These are phyloP conservation scores for Cystobasidium slooffiae DNA, from an alignment of 1,284 basidiomycete species.

Conservation along the genomic window DNA sequence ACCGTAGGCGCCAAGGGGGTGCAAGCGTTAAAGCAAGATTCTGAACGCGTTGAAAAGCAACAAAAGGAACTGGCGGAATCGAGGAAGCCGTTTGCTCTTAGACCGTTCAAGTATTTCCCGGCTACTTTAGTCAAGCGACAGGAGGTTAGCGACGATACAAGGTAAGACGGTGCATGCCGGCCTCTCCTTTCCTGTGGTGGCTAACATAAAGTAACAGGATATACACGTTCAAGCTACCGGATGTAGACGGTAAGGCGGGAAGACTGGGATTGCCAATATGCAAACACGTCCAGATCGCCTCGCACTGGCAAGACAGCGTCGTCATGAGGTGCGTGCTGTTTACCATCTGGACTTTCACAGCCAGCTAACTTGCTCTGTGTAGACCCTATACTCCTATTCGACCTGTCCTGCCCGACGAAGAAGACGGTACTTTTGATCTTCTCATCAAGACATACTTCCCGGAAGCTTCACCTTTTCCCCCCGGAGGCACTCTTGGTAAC, in stretches of 20 bases:
- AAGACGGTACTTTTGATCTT: conserved; percentile 49
- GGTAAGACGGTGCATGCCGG: background rate
- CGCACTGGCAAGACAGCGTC: conserved; percentile 33
- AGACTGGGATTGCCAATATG: conserved; percentile 46
- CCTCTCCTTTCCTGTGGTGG: background rate
- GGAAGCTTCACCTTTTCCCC: conserved; percentile 42
- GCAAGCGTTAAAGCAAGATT: conserved; percentile 45
- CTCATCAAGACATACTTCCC: conserved; percentile 49
- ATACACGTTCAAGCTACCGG: conserved; percentile 47
- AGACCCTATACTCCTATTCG: conserved; percentile 23
- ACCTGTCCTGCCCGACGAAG: conserved; percentile 46
- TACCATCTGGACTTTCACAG: background rate
- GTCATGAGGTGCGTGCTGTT: conserved; percentile 40
- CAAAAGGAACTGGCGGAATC: conserved; percentile 39
- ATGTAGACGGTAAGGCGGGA: conserved; percentile 33
- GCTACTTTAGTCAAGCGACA: conserved; percentile 45
- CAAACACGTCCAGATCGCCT: conserved; percentile 44
- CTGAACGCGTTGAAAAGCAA: conserved; percentile 40
- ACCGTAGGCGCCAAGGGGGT: conserved; percentile 45
- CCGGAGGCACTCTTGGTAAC: conserved; percentile 46
- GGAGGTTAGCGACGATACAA: conserved; percentile 46
- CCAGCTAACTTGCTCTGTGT: background rate
- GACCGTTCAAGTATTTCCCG: conserved; percentile 42
- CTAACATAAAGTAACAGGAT: conserved; percentile 16
- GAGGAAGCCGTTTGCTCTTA: conserved; percentile 41